phyloP scores from a whole-genome alignment of 2,329 filamentous ascomycete genomes.

The Fusarium nurragi region DNA sequence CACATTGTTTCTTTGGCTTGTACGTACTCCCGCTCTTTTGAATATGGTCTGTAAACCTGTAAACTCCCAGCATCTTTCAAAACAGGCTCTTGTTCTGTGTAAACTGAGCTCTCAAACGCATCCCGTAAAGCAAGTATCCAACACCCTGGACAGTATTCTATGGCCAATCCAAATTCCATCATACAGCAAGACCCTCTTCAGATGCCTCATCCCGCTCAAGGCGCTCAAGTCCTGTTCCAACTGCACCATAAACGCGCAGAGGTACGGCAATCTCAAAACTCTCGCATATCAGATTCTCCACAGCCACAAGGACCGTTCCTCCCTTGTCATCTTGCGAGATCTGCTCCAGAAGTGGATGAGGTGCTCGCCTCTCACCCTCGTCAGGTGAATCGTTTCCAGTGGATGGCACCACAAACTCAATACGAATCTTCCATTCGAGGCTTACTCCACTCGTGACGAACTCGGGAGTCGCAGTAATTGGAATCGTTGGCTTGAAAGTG shows the following conservation, averaged over 20 bases:
- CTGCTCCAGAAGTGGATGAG: constrained; percentile 74
- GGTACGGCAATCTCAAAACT: constrained; percentile 92
- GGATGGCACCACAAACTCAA: constrained; percentile 90
- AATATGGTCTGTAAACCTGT: constrained; percentile 25
- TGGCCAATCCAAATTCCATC: constrained; percentile 33
- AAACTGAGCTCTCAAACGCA: constrained; percentile 16
- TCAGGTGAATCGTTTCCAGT: constrained; percentile 45
- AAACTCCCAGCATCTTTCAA: constrained; percentile 22
- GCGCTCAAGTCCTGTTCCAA: constrained; percentile 65
- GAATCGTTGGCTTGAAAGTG: constrained; percentile 85
- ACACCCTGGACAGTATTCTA: constrained; percentile 11
- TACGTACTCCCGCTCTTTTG: constrained; percentile 23
- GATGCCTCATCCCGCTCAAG: constrained; percentile 64
- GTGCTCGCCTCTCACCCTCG: constrained; percentile 32
- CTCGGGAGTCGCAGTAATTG: constrained; percentile 83
- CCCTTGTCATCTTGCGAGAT: constrained; percentile 82
- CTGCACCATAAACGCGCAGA: constrained; percentile 78
- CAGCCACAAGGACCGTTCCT: constrained; percentile 75
- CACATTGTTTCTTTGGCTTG: constrained; percentile 17
- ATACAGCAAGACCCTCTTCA: constrained; percentile 57
- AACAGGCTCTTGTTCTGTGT: constrained; percentile 8
- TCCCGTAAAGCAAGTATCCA: constrained; percentile 27
- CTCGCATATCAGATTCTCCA: constrained; percentile 82
- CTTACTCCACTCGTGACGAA: constrained; percentile 91
- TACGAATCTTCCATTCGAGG: constrained; percentile 85